Conservation (phyloP, 2,329 filamentous ascomycete genomes). For the Zasmidium cellare region DNA sequence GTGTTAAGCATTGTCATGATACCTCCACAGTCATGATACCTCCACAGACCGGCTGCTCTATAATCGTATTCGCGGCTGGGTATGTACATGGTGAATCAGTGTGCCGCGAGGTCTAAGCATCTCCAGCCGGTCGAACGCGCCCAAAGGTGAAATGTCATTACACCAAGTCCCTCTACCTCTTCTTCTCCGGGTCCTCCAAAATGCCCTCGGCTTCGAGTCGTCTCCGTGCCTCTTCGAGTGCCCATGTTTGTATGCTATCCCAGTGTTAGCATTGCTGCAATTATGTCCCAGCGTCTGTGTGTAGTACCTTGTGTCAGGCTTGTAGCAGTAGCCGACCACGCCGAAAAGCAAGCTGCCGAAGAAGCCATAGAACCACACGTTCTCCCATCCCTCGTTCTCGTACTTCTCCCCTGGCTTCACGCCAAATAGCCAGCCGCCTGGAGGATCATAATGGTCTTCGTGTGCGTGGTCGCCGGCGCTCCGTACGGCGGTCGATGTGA, state of each 20-base stretch:
- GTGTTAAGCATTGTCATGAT: no score
- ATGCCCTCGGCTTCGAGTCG: constrained; percentile 96
- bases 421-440: constrained; percentile 88
- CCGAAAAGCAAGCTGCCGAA: constrained; percentile 73
- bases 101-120: neutral
- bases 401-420: constrained; percentile 94
- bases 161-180: constrained; percentile 8
- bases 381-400: constrained; percentile 96
- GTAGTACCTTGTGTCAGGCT: constrained; percentile 92
- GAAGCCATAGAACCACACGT: constrained; percentile 79
- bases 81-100: constrained; percentile 15
- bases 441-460: constrained; percentile 83
- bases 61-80: constrained; percentile 10
- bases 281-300: neutral
- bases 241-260: constrained; percentile 97
- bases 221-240: constrained; percentile 91
- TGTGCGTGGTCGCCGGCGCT: constrained; percentile 61
- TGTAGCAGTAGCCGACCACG: constrained; percentile 84
- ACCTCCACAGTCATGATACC: no score
- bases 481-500: constrained; percentile 34
- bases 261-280: neutral
- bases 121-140: neutral
- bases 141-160: neutral
- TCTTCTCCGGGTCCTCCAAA: constrained; percentile 69
- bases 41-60: constrained; percentile 17